Evolutionary conservation across 1,284 basidiomycete genomes (phyloP), one percentile per base, ranked within the genome.

Genomic region (Heterobasidion occidentale): DNA sequence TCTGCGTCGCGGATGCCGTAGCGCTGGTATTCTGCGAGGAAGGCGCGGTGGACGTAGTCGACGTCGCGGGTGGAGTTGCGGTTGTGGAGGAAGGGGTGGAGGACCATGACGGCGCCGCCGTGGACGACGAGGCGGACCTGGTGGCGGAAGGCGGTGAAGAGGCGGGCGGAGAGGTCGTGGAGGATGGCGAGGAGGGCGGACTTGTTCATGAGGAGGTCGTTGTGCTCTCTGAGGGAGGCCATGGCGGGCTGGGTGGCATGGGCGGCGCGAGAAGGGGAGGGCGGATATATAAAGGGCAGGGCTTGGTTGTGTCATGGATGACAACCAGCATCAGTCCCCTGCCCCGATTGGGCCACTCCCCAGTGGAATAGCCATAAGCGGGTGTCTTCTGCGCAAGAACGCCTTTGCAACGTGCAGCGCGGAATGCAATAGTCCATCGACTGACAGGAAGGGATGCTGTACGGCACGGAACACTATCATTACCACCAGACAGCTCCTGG

Each of bases 21-120:
- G 42, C 72, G 68, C 1, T 67, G 65, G 74, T 78, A 83, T 61
- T 86, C 83, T 7, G 71, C 65, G 1, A 76, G 74, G 57, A 88
- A 84, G 0, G 79, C 76, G 9, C 84, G 75, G 36, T 77, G 72
- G 55, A 84, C 78, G 67, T 82, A 83, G 69, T 88, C 83, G 35
- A 88, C 72, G 63, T 87, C 85, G 36, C 83, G 73, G 0, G 85
- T 88, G 7, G 73, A 76, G 9, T 71, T 72, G 36, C 85, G 73
- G 64, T 70, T 45, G 67, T 72, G 54, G 72, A 79, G 52, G 56
- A 55, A 52, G 70, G 71, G 71, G 52, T 88, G 83, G 3, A 88
- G 74, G 36, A 88, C 75, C 81, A 86, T 85, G 56, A 83, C 81
- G 0, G 81, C 83, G 1, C 85, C 85, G 36, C 85, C 85, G 59